Percentiles rank a stretch among this genome's conserved stretches.
These are phyloP conservation scores for Ophiocordyceps sinensis DNA, from an alignment of 2,329 filamentous ascomycete species.

Conservation along the genomic window DNA sequence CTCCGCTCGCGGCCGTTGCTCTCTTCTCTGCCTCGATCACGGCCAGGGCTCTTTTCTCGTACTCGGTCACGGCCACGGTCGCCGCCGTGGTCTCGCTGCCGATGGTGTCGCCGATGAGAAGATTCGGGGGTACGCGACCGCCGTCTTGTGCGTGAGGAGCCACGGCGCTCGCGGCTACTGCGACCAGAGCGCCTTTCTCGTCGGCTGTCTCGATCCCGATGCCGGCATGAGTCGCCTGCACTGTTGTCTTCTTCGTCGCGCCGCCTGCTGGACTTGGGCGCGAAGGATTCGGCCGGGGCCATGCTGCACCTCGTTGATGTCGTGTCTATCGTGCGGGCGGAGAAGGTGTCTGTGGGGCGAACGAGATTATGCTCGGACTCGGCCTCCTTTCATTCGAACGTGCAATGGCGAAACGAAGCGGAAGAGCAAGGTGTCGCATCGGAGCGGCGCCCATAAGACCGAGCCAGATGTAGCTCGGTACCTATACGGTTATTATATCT, in stretches of 20 bases:
- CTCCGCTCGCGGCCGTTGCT: slow-evolving; percentile 9
- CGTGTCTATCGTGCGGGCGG: too few species aligned
- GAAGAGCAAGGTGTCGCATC: too few species aligned
- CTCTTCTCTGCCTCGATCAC: slow-evolving; percentile 8
- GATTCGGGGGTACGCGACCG: slow-evolving; percentile 18
- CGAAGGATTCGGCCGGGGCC: slow-evolving; percentile 12
- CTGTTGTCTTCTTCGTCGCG: slow-evolving; percentile 2
- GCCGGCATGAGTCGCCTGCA: slow-evolving; percentile 1
- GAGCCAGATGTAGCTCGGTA: too few species aligned
- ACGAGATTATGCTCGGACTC: too few species aligned
- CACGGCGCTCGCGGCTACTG: slow-evolving; percentile 11
- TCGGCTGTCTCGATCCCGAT: slow-evolving; percentile 8
- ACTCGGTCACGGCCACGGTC: slow-evolving; percentile 10
- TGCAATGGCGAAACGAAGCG: too few species aligned
- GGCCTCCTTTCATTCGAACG: too few species aligned
- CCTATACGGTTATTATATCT: too few species aligned
- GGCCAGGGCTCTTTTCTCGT: slow-evolving; percentile 5
- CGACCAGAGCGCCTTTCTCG: slow-evolving; percentile 9
- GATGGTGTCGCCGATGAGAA: slow-evolving; percentile 5
- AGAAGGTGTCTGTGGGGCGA: too few species aligned
- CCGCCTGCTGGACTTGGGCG: slow-evolving; percentile 3
- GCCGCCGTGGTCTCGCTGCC: neutral
- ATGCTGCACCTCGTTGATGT: slow-evolving; percentile 2
- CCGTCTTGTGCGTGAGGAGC: slow-evolving; percentile 14
- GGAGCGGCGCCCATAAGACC: too few species aligned